Base-by-base conservation (phyloP, 2,329 filamentous ascomycete genomes). In the Fusarium brevicatenulatum region DNA sequence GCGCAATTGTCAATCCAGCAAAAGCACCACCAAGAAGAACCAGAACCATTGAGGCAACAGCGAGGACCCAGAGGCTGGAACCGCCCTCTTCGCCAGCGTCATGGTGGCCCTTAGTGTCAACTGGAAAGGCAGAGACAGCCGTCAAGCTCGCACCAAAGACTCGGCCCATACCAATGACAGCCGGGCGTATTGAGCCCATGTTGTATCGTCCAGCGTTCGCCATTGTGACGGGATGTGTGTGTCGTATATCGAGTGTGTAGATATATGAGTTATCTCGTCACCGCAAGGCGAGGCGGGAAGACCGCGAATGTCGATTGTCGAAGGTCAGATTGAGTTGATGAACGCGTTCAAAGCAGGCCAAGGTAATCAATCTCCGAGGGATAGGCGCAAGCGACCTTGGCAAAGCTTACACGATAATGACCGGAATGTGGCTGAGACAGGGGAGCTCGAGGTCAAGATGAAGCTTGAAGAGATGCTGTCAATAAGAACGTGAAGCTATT, bases 21-120 rank as follows among this genome's bases (percentile, higher is more conserved):
- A 99, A 99, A 43, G 94, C 94, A 71, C 96, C 96, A 71, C 96
- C 96, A 2, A 93, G 88, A 68, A 98, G 85, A 15, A 98, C 96
- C 63, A 99, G 88, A 30, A 90, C 87, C 67, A 94, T 88, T 23
- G 95, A 97, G 36, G 95, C 87, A 63, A 91, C 86, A 70, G 96
- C 88, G 79, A 98, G 94, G 50, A 95, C 85, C 93, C 93, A 97
- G 74, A 97, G 84, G 56, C 89, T 88, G 12, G 91, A 88, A 70
- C 92, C 91, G 30, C 87, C 84, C 12, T 84, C 81, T 61, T 90
- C 85, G 8, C 87, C 85, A 28, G 42, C 39, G 40, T 83, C 85
- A 62, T 86, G 81, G 50, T 86, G 80, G 50, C 84, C 83, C 36
- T 78, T 80, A 39, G 74, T 66, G 18, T 75, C 71, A 43, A 88